Percentiles rank a stretch among this genome's conserved stretches.
Evolutionary conservation across 73 alveolate genomes (phyloP).

Genomic region (Tetrahymena thermophila): DNA sequence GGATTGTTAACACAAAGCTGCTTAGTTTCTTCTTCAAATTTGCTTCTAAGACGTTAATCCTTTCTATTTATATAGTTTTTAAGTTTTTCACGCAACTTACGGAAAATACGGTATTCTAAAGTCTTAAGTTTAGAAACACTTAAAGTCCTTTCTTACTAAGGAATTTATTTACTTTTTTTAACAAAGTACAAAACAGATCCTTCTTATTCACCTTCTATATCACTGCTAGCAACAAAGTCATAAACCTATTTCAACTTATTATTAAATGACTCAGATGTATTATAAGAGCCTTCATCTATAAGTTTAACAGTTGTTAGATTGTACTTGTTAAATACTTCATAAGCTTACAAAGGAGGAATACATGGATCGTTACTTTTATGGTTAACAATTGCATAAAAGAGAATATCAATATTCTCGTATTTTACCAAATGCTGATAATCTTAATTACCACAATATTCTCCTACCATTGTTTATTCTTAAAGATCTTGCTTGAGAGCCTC

Average conservation of each 20-base stretch:
- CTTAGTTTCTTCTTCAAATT: conserved; percentile 67
- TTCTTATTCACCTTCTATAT: conserved; percentile 82
- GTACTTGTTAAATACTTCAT: conserved; percentile 56
- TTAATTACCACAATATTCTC: conserved; percentile 93
- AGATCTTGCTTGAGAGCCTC: conserved; percentile 62
- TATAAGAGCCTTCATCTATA: conserved; percentile 44
- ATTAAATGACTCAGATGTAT: conserved; percentile 54
- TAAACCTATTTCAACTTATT: conserved; percentile 44
- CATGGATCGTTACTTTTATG: conserved; percentile 67
- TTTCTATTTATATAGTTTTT: conserved; percentile 56
- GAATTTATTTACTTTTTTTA: neutral
- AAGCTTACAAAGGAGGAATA: conserved; percentile 66
- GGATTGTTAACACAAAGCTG: conserved; percentile 56
- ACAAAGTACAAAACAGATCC: conserved; percentile 86
- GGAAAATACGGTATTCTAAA: conserved; percentile 81
- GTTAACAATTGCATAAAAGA: conserved; percentile 84
- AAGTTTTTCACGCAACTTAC: conserved; percentile 89
- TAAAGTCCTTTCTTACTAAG: conserved; percentile 44
- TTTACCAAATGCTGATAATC: conserved; percentile 80
- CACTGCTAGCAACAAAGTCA: conserved; percentile 60
- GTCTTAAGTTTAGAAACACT: conserved; percentile 79
- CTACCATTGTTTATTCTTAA: conserved; percentile 73
- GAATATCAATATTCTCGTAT: conserved; percentile 65
- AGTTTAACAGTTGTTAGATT: conserved; percentile 62
- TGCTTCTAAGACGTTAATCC: conserved; percentile 26